These are phyloP conservation scores for Canariomyces notabilis DNA, from an alignment of 2,329 filamentous ascomycete genomes.

Conservation along the genomic window DNA sequence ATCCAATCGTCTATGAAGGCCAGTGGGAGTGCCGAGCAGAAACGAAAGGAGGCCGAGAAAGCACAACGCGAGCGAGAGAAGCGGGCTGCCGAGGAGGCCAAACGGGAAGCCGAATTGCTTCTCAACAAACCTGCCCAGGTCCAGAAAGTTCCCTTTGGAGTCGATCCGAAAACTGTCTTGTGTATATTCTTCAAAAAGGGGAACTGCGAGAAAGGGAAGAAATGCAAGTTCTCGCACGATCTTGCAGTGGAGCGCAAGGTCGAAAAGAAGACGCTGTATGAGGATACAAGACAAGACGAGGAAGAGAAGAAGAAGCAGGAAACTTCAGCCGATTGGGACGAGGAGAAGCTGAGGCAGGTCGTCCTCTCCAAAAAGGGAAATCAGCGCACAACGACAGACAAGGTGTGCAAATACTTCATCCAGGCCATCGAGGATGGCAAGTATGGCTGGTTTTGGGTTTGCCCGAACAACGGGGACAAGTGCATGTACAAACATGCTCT, in stretches of 20 bases:
- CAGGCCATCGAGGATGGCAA: conserved; percentile 96
- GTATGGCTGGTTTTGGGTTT: conserved; percentile 99
- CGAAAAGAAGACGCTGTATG: conserved; percentile 87
- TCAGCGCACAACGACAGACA: conserved; percentile 90
- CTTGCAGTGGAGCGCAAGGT: conserved; percentile 82
- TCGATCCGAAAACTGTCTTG: conserved; percentile 94
- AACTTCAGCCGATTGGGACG: conserved; percentile 95
- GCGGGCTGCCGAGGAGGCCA: conserved; percentile 79
- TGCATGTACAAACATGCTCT: conserved; percentile 98
- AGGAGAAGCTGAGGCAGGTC: conserved; percentile 87
- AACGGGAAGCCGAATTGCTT: conserved; percentile 71
- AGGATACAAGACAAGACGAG: conserved; percentile 70
- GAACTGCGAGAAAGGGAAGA: conserved; percentile 91
- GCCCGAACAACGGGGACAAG: conserved; percentile 92
- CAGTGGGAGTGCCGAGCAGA: conserved; percentile 80
- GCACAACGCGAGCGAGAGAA: conserved; percentile 76
- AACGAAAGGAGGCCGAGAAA: conserved; percentile 68
- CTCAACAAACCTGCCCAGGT: conserved; percentile 88
- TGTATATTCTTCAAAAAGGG: conserved; percentile 98
- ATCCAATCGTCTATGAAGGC: conserved; percentile 68
- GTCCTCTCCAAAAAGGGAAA: conserved; percentile 97
- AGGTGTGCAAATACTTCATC: conserved; percentile 99
- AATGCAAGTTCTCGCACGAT: conserved; percentile 98
- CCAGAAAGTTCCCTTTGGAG: conserved; percentile 97
- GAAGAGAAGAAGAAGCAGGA: conserved; percentile 80